Base-by-base conservation (phyloP, 345 rosid species). In the Sonneratia caseolaris region DNA sequence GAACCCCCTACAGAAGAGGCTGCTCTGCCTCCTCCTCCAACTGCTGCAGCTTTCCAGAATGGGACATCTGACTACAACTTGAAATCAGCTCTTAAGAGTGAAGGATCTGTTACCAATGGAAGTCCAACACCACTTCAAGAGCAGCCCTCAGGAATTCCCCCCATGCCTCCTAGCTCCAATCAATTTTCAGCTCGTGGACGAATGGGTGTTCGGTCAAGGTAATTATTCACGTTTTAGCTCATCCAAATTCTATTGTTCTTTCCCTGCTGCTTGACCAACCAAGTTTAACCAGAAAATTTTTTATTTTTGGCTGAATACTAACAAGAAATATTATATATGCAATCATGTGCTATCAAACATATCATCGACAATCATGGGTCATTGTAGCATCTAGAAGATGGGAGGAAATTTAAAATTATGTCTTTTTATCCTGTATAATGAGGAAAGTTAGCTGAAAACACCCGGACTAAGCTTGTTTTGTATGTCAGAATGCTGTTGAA, bases 111-210 rank as follows among this genome's bases (percentile, higher is more conserved):
- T 7, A n/a, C 86, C 61, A 76, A 79, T 70, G 88, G 87, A 67
- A 87, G 85, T 78, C 84, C 88, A 62, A 13, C 82, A 71, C 7
- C 70, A 13, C 70, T 83, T 48, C 47, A 82, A 35, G 96, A 88
- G n/a, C 86, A 77, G 78, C 62, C 81, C 68, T 80, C 84, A 3
- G 98, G 94, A 72, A 86, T 87, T 64, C 97, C 98, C 35, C 98
- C 98, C 27, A 83, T 92, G 77, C 94, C 97, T 43, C 79, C 84
- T 7, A 71, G 83, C 77, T 81, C 92, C 65, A 95, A 90, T 83
- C 97, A 92, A 68, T 95, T 92, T 76, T 89, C 96, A 27, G 94
- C 94, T 66, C 99, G 94, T 73, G 97, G 96, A 47, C 88, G 91
- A 15, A 84, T 81, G 86, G 97, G 96, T 75, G 90, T 92, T 73